Base-by-base conservation (phyloP, 2,329 filamentous ascomycete species). In the Botrytis pseudocinerea region DNA sequence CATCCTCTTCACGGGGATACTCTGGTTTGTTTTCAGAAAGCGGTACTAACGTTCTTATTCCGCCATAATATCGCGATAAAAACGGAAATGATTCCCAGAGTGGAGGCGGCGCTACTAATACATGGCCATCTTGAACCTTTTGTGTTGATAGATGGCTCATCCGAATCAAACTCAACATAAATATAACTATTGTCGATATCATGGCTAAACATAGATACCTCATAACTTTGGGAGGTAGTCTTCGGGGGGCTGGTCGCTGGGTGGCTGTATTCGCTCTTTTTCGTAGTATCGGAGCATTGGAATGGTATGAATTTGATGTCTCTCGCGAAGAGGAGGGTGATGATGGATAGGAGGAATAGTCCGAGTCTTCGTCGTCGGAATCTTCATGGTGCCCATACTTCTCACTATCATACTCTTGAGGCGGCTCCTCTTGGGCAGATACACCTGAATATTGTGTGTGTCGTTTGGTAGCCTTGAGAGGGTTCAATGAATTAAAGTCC, bases 11-110 rank as follows among this genome's bases (percentile, higher is more conserved):
- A 12, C 87, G 86, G 1, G 96, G 95, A 80, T 97, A 98, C 80
- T 98, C 93, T 0, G 95, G 91, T 16, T 87, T 84, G 76, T 95
- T 95, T 65, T 93, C 85, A 22, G 86, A 82, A 40, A 90, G 83
- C 0, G 89, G 83, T 0, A 93, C 88, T 75, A 99, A 80, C 0
- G 88, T 92, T 76, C 91, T 87, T 74, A 99, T 87, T 0, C 96
- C 96, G 22, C 94, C 95, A 81, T 98, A 96, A 81, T 98, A 99
- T 75, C 95, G 88, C 74, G 91, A 91, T 75, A 99, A 82, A 79
- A 97, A 97, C 0, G 90, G 89, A 80, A 97, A 98, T 16, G 87
- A 88, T 81, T 97, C 93, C 94, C 95, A 98, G n/a, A 76, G 74
- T 8, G 88, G 82, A 0, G 88, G 92, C 32, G 90, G 88, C 0